phyloP scores from a whole-genome alignment of 2,329 filamentous ascomycete species.

The Saccharata proteae region DNA sequence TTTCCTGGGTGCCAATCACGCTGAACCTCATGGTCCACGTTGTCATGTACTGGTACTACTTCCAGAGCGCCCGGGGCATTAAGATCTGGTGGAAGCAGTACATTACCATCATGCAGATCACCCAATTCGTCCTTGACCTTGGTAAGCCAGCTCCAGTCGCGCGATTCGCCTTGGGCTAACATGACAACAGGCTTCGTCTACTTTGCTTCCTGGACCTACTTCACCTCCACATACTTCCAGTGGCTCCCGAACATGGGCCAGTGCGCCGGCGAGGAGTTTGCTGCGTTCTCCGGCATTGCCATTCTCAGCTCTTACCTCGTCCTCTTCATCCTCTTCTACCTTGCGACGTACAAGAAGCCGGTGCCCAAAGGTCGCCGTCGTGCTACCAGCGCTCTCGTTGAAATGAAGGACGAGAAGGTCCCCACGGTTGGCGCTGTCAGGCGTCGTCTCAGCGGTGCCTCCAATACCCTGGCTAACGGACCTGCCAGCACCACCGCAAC shows the following conservation, averaged over 20 bases:
- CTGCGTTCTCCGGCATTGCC: conserved; percentile 80
- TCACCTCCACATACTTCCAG: conserved; percentile 79
- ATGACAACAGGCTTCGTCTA: conserved; percentile 72
- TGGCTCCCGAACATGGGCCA: conserved; percentile 72
- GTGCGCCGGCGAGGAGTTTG: conserved; percentile 94
- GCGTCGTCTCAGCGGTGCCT: conserved; percentile 37
- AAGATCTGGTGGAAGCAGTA: conserved; percentile 99
- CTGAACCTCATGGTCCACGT: conserved; percentile 92
- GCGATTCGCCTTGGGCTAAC: conserved; percentile 8
- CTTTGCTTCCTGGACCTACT: conserved; percentile 99
- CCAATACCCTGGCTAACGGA: conserved; percentile 23
- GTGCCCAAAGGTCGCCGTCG: conserved; percentile 60
- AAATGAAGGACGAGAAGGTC: conserved; percentile 64
- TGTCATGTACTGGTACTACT: conserved; percentile 99
- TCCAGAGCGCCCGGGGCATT: conserved; percentile 92
- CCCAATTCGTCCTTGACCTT: conserved; percentile 93
- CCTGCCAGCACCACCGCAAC: conserved; percentile 32
- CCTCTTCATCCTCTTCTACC: conserved; percentile 98
- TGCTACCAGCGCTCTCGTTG: conserved; percentile 74
- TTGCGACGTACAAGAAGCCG: conserved; percentile 87
- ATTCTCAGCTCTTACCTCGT: conserved; percentile 92
- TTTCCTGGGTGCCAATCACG: conserved; percentile 89
- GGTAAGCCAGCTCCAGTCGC: conserved; percentile 42
- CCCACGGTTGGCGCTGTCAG: conserved; percentile 41
- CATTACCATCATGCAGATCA: conserved; percentile 94